Evolutionary conservation across 2,329 filamentous ascomycete species (phyloP).

Genomic region (Ustilaginoidea virens): DNA sequence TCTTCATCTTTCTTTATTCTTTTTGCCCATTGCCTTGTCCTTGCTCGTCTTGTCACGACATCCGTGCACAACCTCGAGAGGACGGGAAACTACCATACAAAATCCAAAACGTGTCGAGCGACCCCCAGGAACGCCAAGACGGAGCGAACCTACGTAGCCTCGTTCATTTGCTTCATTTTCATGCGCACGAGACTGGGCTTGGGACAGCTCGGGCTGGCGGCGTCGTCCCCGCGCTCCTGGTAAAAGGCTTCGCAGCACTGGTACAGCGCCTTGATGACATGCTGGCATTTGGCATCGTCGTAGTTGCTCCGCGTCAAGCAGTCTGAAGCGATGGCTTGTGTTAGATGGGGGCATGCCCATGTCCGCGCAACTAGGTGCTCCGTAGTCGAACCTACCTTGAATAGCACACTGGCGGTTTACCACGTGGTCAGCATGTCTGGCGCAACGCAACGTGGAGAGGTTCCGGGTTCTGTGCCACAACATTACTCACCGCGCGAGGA

Average conservation of each 20-base stretch:
- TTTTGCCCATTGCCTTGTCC: too few relatives aligned
- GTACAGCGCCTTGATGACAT: conserved; percentile 71
- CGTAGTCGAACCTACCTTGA: conserved; percentile 58
- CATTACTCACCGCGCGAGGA: conserved; percentile 62
- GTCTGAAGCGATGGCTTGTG: conserved; percentile 29
- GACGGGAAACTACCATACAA: too few relatives aligned
- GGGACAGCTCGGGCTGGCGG: conserved; percentile 69
- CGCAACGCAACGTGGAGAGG: too few relatives aligned
- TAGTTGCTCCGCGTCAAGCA: conserved; percentile 76
- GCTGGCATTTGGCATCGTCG: conserved; percentile 70
- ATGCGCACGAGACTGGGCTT: conserved; percentile 64
- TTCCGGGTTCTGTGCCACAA: too few relatives aligned
- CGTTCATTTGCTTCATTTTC: conserved; percentile 66
- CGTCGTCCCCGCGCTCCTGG: conserved; percentile 58
- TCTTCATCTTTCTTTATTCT: too few relatives aligned
- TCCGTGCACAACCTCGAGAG: neutral
- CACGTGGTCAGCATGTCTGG: too few relatives aligned
- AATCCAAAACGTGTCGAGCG: too few relatives aligned
- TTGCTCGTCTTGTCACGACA: too few relatives aligned
- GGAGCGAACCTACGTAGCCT: conserved; percentile 10
- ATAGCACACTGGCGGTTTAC: conserved; percentile 79
- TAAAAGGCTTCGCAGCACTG: conserved; percentile 91
- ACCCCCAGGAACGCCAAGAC: too few relatives aligned
- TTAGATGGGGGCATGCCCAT: too few relatives aligned
- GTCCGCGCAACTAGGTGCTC: too few relatives aligned